Evolutionary conservation across 2,329 filamentous ascomycete species (phyloP), one percentile per base, ranked within the genome.

Genomic region (Epichloe hybrida): DNA sequence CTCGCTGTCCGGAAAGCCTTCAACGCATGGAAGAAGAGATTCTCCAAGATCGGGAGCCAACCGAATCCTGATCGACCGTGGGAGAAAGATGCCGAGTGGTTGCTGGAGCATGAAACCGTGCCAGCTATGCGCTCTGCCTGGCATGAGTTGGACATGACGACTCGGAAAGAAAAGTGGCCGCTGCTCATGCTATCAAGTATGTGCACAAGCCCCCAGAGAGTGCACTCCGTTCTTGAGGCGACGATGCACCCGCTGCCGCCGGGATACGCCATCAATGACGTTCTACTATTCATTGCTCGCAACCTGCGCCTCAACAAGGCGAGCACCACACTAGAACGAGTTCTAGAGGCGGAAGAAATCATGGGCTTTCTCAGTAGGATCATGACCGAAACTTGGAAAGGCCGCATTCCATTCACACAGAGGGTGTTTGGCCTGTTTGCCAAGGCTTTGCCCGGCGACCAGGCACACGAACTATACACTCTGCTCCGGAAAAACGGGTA

Each of bases 201-300:
- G 37, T 56, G 60, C 40, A 54, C 52, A 7, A 57, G 54, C n/a
- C 68, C 68, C 1, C 58, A 61, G 9, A 65, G 63, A 49, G 61
- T 62, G 2, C 47, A 45, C 11, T 55, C 55, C 49, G 60, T 73
- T 7, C 61, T 73, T 2, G 56, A 62, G 17, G 68, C 68, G 4
- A 72, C 68, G 0, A 51, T 69, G 50, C 59, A 69, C 37, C 64
- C 65, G 5, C 49, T 59, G 11, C 61, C 66, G 1, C 66, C 66
- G 0, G 64, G 64, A 1, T 72, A 70, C 49, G 65, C 66, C 8
- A 62, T 67, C 8, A 59, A 64, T 4, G 70, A 72, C 49, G 59
- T 59, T 1, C 50, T 72, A 2, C 53, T 62, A 13, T 65, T 66
- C 47, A 54, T 67, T 15, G 61, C 61, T 12, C 57, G 56, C 4